Base-by-base conservation (phyloP, 2,329 filamentous ascomycete species). In the Beauveria asiatica region DNA sequence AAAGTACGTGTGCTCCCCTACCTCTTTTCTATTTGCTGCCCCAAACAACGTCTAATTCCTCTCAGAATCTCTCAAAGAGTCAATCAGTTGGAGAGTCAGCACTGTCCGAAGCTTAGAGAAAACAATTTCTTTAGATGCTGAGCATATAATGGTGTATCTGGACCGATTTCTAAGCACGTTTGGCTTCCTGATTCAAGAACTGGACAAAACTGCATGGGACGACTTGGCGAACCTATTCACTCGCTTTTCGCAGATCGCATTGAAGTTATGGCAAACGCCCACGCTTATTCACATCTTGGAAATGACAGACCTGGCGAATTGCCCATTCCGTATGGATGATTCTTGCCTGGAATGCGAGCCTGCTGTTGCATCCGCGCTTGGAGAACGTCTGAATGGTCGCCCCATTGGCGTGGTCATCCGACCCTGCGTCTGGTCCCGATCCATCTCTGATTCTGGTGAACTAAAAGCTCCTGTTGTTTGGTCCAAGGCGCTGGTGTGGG, bases 291-390 rank as follows among this genome's bases (percentile, higher is more conserved):
- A 2, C 2, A 9, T 50, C 2, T 0, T 33, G 9, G 37, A 4
- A 1, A 42, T 37, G 10, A 4, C 3, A n/a, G 1, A 19, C n/a
- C 7, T 23, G 3, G 1, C 1, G 2, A n/a, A n/a, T n/a, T n/a
- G n/a, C n/a, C n/a, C n/a, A n/a, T n/a, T n/a, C n/a, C n/a, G n/a
- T n/a, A n/a, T n/a, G n/a, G n/a, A n/a, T n/a, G n/a, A n/a, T n/a
- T n/a, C n/a, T n/a, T n/a, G n/a, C n/a, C n/a, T n/a, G n/a, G n/a
- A 58, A 23, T 58, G 55, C 37, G 55, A 58, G 17, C 21, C 55
- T 30, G 33, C 0, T 4, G 9, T 50, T n/a, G 23, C 55, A 1
- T 50, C 45, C 2, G 30, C 30, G 3, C 11, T 49, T 0, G 33
- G 55, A 6, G 21, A 21, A 10, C 7, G 10, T 7, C 25, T 50